These are phyloP conservation scores for Parafenestella ontariensis DNA, from an alignment of 2,329 filamentous ascomycete genomes.

Conservation along the genomic window DNA sequence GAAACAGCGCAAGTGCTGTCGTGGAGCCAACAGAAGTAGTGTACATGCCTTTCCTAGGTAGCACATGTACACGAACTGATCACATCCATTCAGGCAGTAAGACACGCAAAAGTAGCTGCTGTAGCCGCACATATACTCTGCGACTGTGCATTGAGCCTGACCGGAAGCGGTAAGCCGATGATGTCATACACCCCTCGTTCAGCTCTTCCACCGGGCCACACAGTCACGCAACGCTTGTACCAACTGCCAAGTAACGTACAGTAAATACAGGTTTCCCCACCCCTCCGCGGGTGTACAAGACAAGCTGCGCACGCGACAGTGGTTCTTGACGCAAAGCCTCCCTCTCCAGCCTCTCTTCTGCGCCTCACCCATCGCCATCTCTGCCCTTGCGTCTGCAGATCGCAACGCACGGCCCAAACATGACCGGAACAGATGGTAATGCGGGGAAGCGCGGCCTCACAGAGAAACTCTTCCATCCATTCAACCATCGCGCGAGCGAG, in stretches of 20 bases:
- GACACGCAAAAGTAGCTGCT: background rate
- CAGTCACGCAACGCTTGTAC: constrained; percentile 7
- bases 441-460: constrained; percentile 39
- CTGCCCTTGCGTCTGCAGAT: constrained; percentile 13
- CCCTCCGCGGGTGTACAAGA: constrained; percentile 27
- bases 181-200: background rate
- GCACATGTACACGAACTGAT: background rate
- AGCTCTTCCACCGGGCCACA: constrained; percentile 7
- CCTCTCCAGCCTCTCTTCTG: constrained; percentile 25
- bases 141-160: background rate
- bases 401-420: constrained; percentile 21
- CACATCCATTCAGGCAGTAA: background rate
- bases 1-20: background rate
- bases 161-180: background rate
- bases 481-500: constrained; percentile 38
- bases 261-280: constrained; percentile 35
- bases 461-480: constrained; percentile 49
- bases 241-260: constrained; percentile 14
- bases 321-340: constrained; percentile 24
- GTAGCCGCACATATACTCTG: background rate
- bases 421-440: constrained; percentile 21
- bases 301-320: constrained; percentile 15
- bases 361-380: constrained; percentile 15
- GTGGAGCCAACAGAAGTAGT: background rate
- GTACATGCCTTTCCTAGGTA: background rate